Conservation (phyloP, 2,329 filamentous ascomycete genomes). For the Exophiala alcalophila region DNA sequence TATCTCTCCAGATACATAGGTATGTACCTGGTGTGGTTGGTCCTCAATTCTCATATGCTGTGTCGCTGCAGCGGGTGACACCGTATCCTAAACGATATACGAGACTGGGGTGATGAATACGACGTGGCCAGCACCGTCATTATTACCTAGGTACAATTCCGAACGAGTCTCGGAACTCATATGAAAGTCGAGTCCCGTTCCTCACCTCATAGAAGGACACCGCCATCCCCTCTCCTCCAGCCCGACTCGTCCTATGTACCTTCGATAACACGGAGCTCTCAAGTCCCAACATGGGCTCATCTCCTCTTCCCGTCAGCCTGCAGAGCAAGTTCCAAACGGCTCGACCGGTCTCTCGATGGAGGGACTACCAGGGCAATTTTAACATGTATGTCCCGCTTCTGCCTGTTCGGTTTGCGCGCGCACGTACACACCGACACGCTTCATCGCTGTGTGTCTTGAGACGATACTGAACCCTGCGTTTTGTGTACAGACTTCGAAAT, state of each 20-base stretch:
- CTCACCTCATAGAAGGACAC: neutral
- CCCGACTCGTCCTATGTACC: conserved; percentile 17
- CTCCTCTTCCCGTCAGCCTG: conserved; percentile 42
- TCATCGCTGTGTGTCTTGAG: too few relatives aligned
- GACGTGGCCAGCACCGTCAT: neutral
- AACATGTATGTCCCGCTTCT: conserved; percentile 41
- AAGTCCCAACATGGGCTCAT: conserved; percentile 38
- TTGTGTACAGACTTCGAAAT: conserved; percentile 66
- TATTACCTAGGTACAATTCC: neutral
- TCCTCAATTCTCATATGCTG: too few relatives aligned
- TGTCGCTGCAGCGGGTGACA: too few relatives aligned
- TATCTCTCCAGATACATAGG: too few relatives aligned
- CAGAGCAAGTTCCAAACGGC: conserved; percentile 44
- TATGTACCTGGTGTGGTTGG: too few relatives aligned
- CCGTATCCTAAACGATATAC: conserved; percentile 20
- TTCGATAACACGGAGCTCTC: conserved; percentile 12
- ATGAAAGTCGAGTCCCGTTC: conserved; percentile 7
- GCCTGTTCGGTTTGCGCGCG: too few relatives aligned
- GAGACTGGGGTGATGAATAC: too few relatives aligned
- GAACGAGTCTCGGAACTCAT: conserved; percentile 1
- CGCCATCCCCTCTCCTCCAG: neutral
- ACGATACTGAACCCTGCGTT: neutral
- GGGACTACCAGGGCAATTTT: conserved; percentile 40
- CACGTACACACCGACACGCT: too few relatives aligned
- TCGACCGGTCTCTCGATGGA: conserved; percentile 35